phyloP scores from a whole-genome alignment of 164 flowering plant species.

The Buxus sempervirens region DNA sequence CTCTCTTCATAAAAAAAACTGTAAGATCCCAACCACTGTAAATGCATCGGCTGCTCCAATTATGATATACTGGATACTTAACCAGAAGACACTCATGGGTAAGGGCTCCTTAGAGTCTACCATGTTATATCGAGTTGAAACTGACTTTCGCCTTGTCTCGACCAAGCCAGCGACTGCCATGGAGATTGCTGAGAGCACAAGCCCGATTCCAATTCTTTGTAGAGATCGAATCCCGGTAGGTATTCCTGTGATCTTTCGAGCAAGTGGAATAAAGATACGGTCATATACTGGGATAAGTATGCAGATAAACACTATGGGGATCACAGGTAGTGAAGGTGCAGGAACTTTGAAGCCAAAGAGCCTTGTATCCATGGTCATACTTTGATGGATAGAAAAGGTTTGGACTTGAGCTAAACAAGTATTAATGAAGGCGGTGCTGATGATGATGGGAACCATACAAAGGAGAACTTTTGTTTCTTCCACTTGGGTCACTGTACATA shows the following conservation, averaged over 20 bases:
- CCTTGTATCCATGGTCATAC: slow-evolving; percentile 49
- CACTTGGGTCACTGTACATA: slow-evolving; percentile 68
- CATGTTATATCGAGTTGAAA: slow-evolving; percentile 44
- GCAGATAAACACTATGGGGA: slow-evolving; percentile 50
- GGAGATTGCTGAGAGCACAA: slow-evolving; percentile 55
- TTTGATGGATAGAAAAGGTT: slow-evolving; percentile 68
- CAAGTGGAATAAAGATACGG: slow-evolving; percentile 51
- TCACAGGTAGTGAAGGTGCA: slow-evolving; percentile 51
- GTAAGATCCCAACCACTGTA: slow-evolving; percentile 58
- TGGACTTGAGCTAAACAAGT: slow-evolving; percentile 73
- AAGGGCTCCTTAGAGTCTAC: slow-evolving; percentile 43
- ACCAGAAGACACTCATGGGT: slow-evolving; percentile 65
- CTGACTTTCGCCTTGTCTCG: slow-evolving; percentile 45
- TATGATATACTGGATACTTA: slow-evolving; percentile 51
- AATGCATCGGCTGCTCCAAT: slow-evolving; percentile 74
- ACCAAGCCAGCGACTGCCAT: slow-evolving; percentile 55
- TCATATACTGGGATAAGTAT: slow-evolving; percentile 63
- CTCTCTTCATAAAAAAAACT: slow-evolving; percentile 70
- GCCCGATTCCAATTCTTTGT: slow-evolving; percentile 58
- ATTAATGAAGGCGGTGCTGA: slow-evolving; percentile 67
- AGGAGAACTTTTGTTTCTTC: slow-evolving; percentile 66
- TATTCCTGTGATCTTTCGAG: slow-evolving; percentile 48
- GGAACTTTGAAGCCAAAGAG: slow-evolving; percentile 48
- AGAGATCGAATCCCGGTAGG: slow-evolving; percentile 62
- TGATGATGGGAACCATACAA: slow-evolving; percentile 56